A percentile compares a stretch with the other conserved stretches of the same genome.
phyloP scores from a whole-genome alignment of 257 asterid genomes.

The Solanum lycopersicoides region DNA sequence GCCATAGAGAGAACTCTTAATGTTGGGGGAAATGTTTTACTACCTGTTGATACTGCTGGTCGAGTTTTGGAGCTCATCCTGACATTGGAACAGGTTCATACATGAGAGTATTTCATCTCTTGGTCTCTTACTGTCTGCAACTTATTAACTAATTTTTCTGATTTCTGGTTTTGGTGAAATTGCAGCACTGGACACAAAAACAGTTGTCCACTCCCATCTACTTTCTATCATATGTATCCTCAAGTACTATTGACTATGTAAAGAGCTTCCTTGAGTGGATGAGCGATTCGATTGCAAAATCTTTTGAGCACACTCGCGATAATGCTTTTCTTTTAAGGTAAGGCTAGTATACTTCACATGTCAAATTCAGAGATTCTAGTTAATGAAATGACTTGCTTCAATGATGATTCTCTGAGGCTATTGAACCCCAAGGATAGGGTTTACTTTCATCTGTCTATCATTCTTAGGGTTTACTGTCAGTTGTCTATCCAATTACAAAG shows the following conservation, averaged over 20 bases:
- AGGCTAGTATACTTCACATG: conserved; percentile 7
- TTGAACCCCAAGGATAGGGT: not conserved
- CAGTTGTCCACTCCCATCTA: conserved; percentile 66
- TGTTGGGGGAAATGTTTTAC: conserved; percentile 70
- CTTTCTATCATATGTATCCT: conserved; percentile 79
- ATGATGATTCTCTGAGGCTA: not conserved
- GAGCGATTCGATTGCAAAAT: conserved; percentile 94
- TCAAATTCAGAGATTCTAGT: not conserved
- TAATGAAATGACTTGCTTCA: not conserved
- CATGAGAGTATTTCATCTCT: conserved; percentile 1
- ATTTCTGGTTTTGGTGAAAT: conserved; percentile 8
- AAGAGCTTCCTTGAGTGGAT: conserved; percentile 98
- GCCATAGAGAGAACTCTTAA: conserved; percentile 57
- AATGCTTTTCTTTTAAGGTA: conserved; percentile 92
- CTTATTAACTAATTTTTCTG: not conserved
- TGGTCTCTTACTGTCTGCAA: not conserved
- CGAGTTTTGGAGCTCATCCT: conserved; percentile 88
- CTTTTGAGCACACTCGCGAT: conserved; percentile 89
- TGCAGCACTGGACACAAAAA: conserved; percentile 89
- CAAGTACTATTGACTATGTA: conserved; percentile 88
- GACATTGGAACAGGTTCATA: conserved; percentile 66
- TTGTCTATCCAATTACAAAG: conserved; percentile 31
- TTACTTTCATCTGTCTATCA: not conserved
- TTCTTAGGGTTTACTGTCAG: not conserved
- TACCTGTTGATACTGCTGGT: conserved; percentile 97